Conservation (phyloP, 176 grass and related monocot species). For the Tuctoria greenei region DNA sequence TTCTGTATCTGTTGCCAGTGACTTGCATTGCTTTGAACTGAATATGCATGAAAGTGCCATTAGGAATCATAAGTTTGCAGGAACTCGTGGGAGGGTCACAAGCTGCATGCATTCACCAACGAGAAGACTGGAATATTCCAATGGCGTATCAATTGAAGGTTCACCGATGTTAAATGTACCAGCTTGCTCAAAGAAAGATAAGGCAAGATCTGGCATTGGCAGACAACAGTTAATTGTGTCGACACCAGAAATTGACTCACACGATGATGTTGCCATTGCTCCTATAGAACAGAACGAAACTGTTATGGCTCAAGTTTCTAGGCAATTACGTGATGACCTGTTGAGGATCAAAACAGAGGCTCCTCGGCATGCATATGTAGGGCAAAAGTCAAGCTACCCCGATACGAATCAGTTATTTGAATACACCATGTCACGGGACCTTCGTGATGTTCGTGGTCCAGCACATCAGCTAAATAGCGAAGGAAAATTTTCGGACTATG, state of each 20-base stretch:
- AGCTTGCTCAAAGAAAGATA: slow-evolving; percentile 23
- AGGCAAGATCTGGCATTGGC: slow-evolving; percentile 29
- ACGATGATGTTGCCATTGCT: slow-evolving; percentile 10
- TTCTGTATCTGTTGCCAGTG: slow-evolving; percentile 78
- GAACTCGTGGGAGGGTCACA: slow-evolving; percentile 27
- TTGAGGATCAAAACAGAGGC: slow-evolving; percentile 53
- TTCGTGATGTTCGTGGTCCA: slow-evolving; percentile 28
- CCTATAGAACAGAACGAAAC: slow-evolving; percentile 41
- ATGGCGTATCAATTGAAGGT: slow-evolving; percentile 30
- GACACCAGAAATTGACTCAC: slow-evolving; percentile 26
- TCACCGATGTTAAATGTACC: slow-evolving; percentile 33
- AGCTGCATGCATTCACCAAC: slow-evolving; percentile 53
- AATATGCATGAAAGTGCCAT: slow-evolving; percentile 47
- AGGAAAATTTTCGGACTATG: slow-evolving; percentile 10
- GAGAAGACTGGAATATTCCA: slow-evolving; percentile 56
- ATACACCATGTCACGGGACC: slow-evolving; percentile 14
- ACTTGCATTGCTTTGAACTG: slow-evolving; percentile 92
- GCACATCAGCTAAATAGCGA: slow-evolving; percentile 32
- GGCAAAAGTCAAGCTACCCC: slow-evolving; percentile 26
- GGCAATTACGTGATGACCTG: slow-evolving; percentile 41
- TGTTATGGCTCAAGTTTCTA: slow-evolving; percentile 45
- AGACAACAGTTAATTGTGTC: slow-evolving; percentile 35
- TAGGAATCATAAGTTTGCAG: slow-evolving; percentile 41
- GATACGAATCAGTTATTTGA: slow-evolving; percentile 34
- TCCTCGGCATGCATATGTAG: slow-evolving; percentile 43